A percentile compares a stretch with the other conserved stretches of the same genome.
These are phyloP conservation scores for Pestalotiopsis sp. DNA, from an alignment of 2,329 filamentous ascomycete species.

Conservation along the genomic window DNA sequence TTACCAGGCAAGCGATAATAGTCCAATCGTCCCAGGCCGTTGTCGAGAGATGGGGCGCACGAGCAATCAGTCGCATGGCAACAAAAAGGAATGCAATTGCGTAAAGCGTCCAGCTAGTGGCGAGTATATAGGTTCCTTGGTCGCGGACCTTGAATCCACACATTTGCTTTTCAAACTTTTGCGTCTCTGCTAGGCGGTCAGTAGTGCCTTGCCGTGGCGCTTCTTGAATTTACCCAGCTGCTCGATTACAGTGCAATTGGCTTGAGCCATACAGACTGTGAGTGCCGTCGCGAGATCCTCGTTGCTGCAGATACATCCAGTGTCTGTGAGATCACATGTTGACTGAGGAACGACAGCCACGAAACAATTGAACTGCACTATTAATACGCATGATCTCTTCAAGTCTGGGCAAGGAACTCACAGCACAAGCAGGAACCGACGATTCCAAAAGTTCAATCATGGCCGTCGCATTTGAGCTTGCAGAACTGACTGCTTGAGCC, in stretches of 20 bases:
- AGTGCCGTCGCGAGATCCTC: neutral
- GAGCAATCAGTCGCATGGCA: neutral
- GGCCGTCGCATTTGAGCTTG: neutral
- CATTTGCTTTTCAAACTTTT: slow-evolving; percentile 1
- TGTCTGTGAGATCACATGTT: slow-evolving; percentile 2
- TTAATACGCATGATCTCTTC: neutral
- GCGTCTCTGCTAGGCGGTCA: neutral
- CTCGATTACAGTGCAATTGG: neutral
- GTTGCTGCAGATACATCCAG: slow-evolving; percentile 2
- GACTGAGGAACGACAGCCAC: neutral
- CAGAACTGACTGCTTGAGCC: neutral
- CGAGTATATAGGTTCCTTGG: neutral
- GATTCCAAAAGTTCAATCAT: neutral
- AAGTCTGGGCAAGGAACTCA: neutral
- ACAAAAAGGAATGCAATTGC: neutral
- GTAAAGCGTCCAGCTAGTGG: neutral
- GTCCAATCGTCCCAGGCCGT: slow-evolving; percentile 7
- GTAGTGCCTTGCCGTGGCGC: neutral
- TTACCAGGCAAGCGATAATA: neutral
- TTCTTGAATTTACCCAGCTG: neutral
- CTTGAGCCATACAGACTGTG: neutral
- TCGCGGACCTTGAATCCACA: neutral
- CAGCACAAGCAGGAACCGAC: neutral
- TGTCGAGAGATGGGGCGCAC: neutral
- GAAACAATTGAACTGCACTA: slow-evolving; percentile 1